Percentiles rank a stretch among this genome's conserved stretches.
These are phyloP conservation scores for Agaricus blazei DNA, from an alignment of 768 basidiomycete genomes.

Conservation along the genomic window DNA sequence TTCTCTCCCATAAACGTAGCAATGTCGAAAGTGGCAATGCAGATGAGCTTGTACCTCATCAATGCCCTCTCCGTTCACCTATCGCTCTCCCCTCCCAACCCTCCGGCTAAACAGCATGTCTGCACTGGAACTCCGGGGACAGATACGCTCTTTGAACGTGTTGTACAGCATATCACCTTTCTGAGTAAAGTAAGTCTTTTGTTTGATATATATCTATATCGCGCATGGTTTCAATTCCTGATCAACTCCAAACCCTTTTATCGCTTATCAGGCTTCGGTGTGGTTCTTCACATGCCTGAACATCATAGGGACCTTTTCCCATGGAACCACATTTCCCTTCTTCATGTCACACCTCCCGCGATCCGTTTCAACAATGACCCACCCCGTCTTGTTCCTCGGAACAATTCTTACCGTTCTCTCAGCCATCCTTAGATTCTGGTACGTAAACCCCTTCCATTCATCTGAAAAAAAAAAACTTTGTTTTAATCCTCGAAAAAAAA, in stretches of 20 bases:
- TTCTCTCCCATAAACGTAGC: background rate
- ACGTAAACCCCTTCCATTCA: constrained; percentile 5
- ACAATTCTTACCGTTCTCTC: constrained; percentile 20
- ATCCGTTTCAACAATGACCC: background rate
- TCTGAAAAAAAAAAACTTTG: background rate
- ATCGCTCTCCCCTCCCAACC: constrained; percentile 35
- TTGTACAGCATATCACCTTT: constrained; percentile 31
- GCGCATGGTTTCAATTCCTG: background rate
- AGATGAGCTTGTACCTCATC: constrained; percentile 10
- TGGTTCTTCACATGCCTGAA: constrained; percentile 4
- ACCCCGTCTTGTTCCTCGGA: constrained; percentile 18
- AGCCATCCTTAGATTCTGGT: constrained; percentile 27
- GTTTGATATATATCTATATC: background rate
- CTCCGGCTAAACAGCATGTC: constrained; percentile 28
- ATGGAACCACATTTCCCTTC: background rate
- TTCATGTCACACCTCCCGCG: background rate
- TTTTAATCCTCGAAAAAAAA: background rate
- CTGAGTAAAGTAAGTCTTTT: constrained; percentile 27
- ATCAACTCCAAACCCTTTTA: constrained; percentile 17
- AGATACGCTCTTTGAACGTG: constrained; percentile 28
- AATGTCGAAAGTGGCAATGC: constrained; percentile 1
- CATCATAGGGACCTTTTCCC: background rate
- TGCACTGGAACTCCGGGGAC: constrained; percentile 19
- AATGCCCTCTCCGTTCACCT: constrained; percentile 29
- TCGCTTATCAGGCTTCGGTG: constrained; percentile 2